Base-by-base conservation (phyloP, 2,329 filamentous ascomycete species). In the Dryadomyces sulphureus region DNA sequence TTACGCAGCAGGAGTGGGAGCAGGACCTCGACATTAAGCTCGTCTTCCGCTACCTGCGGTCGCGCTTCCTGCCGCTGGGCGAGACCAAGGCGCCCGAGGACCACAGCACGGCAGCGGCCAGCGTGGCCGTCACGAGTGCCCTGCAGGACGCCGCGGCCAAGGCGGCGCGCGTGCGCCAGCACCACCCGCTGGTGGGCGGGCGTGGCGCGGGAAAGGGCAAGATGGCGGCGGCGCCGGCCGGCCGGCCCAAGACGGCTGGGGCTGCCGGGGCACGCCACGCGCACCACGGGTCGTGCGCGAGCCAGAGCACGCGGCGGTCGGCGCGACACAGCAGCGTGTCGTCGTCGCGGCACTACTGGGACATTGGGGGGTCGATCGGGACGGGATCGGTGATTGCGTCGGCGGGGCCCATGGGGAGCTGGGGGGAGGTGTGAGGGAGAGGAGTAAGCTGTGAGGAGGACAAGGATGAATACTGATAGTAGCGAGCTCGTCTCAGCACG, bases 261-360 rank as follows among this genome's bases (percentile, higher is more conserved):
- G 36, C 38, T 22, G 30, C 65, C 16, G 19, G 65, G 44, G 62
- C 62, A 22, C 62, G 70, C 51, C 68, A 65, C 58, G 71, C 71
- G 50, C 42, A 60, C 63, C 61, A 65, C 77, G 50, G 59, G 70
- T 93, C 84, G 60, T 94, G 87, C 60, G 87, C 86, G 4, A 94
- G 85, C 58, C 86, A 94, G 63, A 93, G 85, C 61, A 86, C 85
- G 7, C 81, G 82, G 59, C 78, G 81, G 54, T 85, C 77, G 30
- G 79, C 77, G 35, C 70, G 72, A 55, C 69, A 74, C 45, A 84
- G 78, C 55, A 81, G 77, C 52, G 73, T 77, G 25, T 89, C 84
- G 36, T 86, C 81, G 45, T 85, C 80, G 40, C 69, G 87, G 45
- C 86, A 94, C 59, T 95, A 93, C 61, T 95, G 89, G 89, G 89